phyloP scores from a whole-genome alignment of 2,329 filamentous ascomycete genomes.

The Aspergillus sp. region DNA sequence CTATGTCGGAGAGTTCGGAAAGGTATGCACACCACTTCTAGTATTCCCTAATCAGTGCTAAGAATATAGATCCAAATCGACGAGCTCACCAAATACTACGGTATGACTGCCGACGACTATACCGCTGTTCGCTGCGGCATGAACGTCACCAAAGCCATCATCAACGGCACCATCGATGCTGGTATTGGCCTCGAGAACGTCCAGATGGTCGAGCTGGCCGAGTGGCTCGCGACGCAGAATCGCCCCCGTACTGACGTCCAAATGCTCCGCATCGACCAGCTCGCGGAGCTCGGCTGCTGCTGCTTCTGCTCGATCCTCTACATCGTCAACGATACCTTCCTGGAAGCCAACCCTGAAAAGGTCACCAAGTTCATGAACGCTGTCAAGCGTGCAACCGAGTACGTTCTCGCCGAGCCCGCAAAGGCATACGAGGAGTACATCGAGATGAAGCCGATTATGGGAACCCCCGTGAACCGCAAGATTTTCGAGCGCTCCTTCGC shows the following conservation, averaged over 20 bases:
- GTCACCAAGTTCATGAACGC: constrained; percentile 68
- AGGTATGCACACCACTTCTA: constrained; percentile 34
- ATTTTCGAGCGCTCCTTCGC: constrained; percentile 78
- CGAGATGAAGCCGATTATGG: constrained; percentile 71
- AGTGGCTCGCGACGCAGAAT: constrained; percentile 66
- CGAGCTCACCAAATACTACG: constrained; percentile 75
- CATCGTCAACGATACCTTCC: constrained; percentile 73
- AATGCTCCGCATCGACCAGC: constrained; percentile 79
- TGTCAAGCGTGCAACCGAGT: constrained; percentile 73
- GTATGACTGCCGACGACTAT: constrained; percentile 71
- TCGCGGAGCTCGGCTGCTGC: constrained; percentile 77
- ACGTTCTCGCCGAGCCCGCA: constrained; percentile 64
- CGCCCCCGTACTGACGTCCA: constrained; percentile 68
- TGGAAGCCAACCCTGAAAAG: constrained; percentile 65
- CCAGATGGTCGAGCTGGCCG: constrained; percentile 78
- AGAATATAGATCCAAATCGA: constrained; percentile 69
- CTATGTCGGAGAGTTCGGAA: constrained; percentile 79
- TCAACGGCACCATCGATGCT: constrained; percentile 69
- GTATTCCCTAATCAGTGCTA: neutral
- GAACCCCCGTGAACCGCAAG: constrained; percentile 67
- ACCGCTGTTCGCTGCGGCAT: constrained; percentile 76
- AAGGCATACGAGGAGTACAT: constrained; percentile 68
- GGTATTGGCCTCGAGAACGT: constrained; percentile 78
- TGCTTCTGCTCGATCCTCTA: constrained; percentile 82
- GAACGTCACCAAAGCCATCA: constrained; percentile 77